Conservation (phyloP, 73 alveolate species). For the Paramecium sexaurelia region DNA sequence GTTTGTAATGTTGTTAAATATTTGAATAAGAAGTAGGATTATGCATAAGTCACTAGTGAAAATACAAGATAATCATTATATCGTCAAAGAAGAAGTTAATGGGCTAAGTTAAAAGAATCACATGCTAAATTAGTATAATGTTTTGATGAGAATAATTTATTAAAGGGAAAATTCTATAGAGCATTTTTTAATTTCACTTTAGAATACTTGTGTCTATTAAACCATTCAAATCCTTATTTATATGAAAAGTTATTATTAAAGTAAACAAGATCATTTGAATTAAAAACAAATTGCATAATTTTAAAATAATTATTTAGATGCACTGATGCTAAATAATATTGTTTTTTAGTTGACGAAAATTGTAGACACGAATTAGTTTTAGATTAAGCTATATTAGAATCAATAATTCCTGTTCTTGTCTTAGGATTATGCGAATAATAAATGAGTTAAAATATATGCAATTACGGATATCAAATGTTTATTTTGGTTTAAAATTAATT, state of each 20-base stretch:
- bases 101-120: background rate
- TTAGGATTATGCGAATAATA: background rate
- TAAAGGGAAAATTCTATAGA: background rate
- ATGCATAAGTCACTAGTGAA: background rate
- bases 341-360: background rate
- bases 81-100: background rate
- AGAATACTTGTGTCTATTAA: background rate
- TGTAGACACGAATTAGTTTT: background rate
- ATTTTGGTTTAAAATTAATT: background rate
- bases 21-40: background rate
- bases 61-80: background rate
- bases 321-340: background rate
- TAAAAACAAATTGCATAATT: background rate
- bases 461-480: background rate
- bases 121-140: background rate
- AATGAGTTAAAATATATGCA: background rate
- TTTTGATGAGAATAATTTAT: background rate
- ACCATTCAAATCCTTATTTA: background rate
- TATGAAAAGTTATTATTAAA: background rate
- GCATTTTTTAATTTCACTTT: background rate
- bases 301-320: background rate
- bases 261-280: background rate
- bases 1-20: conserved; percentile 1
- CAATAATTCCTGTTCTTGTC: conserved; percentile 6
- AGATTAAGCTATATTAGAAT: background rate